These are phyloP conservation scores for Phytophthora ramorum DNA, from an alignment of 352 stramenopile genomes.

Conservation along the genomic window DNA sequence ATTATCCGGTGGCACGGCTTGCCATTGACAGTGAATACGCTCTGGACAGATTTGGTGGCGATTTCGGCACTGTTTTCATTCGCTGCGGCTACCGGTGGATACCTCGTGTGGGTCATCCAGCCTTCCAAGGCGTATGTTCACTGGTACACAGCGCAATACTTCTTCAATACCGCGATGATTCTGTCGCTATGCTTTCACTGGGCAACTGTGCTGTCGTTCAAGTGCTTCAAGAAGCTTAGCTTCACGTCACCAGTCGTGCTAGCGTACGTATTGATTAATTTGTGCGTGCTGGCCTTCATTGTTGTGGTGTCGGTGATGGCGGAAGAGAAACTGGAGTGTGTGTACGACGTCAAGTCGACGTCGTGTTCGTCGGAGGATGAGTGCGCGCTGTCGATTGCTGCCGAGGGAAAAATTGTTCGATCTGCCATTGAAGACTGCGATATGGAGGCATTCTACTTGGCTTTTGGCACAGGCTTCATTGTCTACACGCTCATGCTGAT, in stretches of 20 bases:
- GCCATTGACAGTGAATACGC: slow-evolving; percentile 78
- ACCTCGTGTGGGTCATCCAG: slow-evolving; percentile 85
- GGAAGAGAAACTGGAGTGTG: slow-evolving; percentile 69
- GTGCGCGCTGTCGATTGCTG: slow-evolving; percentile 61
- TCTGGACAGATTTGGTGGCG: slow-evolving; percentile 89
- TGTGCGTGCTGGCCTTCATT: slow-evolving; percentile 71
- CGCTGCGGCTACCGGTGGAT: slow-evolving; percentile 76
- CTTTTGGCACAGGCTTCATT: slow-evolving; percentile 79
- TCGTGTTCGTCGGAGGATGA: slow-evolving; percentile 63
- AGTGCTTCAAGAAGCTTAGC: slow-evolving; percentile 89
- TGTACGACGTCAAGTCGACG: slow-evolving; percentile 72
- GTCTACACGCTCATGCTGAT: slow-evolving; percentile 88
- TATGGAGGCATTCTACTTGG: slow-evolving; percentile 86
- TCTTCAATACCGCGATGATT: slow-evolving; percentile 90
- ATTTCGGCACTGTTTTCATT: slow-evolving; percentile 87
- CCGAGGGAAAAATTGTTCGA: slow-evolving; percentile 72
- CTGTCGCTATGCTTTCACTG: slow-evolving; percentile 90
- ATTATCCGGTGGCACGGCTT: slow-evolving; percentile 89
- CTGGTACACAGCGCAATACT: slow-evolving; percentile 88
- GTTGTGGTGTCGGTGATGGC: slow-evolving; percentile 60
- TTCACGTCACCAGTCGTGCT: slow-evolving; percentile 83
- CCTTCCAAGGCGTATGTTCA: slow-evolving; percentile 87
- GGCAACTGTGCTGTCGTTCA: slow-evolving; percentile 84
- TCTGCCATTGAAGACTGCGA: slow-evolving; percentile 72
- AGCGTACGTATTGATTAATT: slow-evolving; percentile 71